Conservation (phyloP, 805 yeast genomes). For the Wickerhamiella allomyrinae region DNA sequence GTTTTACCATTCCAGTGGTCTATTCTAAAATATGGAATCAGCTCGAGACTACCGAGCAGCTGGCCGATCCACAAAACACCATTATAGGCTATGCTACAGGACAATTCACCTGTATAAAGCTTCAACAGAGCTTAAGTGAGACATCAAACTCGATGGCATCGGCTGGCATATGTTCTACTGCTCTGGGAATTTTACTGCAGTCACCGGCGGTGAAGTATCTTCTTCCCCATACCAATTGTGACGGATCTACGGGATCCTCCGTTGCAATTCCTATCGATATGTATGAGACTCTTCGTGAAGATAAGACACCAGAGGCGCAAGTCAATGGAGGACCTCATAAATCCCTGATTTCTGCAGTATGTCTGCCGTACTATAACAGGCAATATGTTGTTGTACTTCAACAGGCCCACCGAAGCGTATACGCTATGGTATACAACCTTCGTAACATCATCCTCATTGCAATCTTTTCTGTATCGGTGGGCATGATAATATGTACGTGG, state of each 20-base stretch:
- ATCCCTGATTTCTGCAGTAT: slow-evolving; percentile 14
- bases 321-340: slow-evolving; percentile 13
- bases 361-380: slow-evolving; percentile 7
- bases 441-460: slow-evolving; percentile 12
- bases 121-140: slow-evolving; percentile 10
- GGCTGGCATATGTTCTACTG: slow-evolving; percentile 12
- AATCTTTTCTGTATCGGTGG: slow-evolving; percentile 13
- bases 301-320: slow-evolving; percentile 9
- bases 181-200: slow-evolving; percentile 9
- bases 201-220: slow-evolving; percentile 9
- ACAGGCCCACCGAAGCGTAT: slow-evolving; percentile 13
- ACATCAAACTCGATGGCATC: slow-evolving; percentile 7
- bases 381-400: slow-evolving; percentile 12
- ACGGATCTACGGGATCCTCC: background rate
- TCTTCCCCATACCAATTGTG: slow-evolving; percentile 7
- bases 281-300: slow-evolving; percentile 4
- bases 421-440: slow-evolving; percentile 12
- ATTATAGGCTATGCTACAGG: slow-evolving; percentile 14
- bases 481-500: slow-evolving; percentile 14
- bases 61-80: background rate
- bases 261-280: slow-evolving; percentile 8
- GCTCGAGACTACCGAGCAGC: background rate
- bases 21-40: background rate
- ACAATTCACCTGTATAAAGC: slow-evolving; percentile 6
- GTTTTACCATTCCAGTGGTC: slow-evolving; percentile 10